phyloP scores from a whole-genome alignment of 495 filamentous ascomycete genomes.

The Hypomontagnella monticulosa region DNA sequence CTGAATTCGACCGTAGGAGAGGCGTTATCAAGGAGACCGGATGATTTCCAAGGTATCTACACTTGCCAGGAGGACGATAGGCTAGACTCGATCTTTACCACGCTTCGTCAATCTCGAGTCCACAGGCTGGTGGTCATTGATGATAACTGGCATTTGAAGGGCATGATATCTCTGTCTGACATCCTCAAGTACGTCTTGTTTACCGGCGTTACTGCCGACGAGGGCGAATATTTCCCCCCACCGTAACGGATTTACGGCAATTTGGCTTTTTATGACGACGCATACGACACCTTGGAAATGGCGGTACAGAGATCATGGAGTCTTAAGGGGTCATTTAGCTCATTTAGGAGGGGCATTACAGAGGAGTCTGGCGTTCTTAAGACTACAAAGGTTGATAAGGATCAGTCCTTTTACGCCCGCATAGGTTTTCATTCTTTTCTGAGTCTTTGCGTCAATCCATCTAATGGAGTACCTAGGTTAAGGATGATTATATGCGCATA shows the following conservation, averaged over 20 bases:
- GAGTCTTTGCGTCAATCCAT: conserved; percentile 14
- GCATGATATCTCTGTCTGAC: conserved; percentile 93
- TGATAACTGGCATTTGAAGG: conserved; percentile 82
- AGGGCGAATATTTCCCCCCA: conserved; percentile 57
- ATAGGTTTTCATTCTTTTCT: conserved; percentile 25
- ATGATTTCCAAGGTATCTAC: conserved; percentile 96
- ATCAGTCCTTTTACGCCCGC: conserved; percentile 25
- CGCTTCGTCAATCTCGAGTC: conserved; percentile 91
- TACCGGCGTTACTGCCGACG: conserved; percentile 86
- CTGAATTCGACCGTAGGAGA: conserved; percentile 87
- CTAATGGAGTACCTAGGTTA: conserved; percentile 13
- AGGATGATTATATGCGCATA: conserved; percentile 20
- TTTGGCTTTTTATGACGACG: conserved; percentile 29
- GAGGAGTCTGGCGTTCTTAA: conserved; percentile 48
- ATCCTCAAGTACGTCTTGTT: conserved; percentile 95
- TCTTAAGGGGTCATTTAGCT: conserved; percentile 15
- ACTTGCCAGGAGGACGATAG: conserved; percentile 93
- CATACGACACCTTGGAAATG: conserved; percentile 37
- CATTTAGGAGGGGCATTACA: conserved; percentile 44
- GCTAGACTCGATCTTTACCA: conserved; percentile 95
- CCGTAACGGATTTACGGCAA: conserved; percentile 33
- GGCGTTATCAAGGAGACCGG: conserved; percentile 84
- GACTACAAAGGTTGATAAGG: conserved; percentile 40
- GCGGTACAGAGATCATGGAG: conserved; percentile 27
- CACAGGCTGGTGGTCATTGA: conserved; percentile 94